Evolutionary conservation across 108 stramenopile genomes (phyloP).

Genomic region (Bacterosira constricta): DNA sequence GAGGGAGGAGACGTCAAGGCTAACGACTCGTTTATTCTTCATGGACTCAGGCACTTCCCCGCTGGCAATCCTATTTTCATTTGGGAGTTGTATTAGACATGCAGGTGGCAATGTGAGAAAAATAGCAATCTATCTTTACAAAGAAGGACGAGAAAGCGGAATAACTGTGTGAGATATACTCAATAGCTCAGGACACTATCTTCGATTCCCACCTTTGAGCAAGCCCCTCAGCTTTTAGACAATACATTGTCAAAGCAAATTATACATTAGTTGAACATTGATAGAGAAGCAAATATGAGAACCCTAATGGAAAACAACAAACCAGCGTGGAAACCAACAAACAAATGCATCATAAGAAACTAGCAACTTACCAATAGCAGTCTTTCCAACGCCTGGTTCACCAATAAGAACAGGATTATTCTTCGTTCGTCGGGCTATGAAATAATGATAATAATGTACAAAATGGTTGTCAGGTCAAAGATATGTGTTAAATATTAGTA

Average conservation of each 20-base stretch:
- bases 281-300: neutral
- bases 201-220: slow-evolving; percentile 65
- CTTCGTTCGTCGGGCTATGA: slow-evolving; percentile 83
- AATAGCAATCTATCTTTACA: too few relatives aligned
- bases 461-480: too few relatives aligned
- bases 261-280: neutral
- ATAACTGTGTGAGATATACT: neutral
- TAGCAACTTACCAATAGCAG: slow-evolving; percentile 67
- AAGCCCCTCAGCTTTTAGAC: slow-evolving; percentile 63
- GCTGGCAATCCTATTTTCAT: slow-evolving; percentile 60
- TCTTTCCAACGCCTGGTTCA: slow-evolving; percentile 69
- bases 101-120: too few relatives aligned
- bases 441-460: too few relatives aligned
- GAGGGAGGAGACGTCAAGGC: slow-evolving; percentile 87
- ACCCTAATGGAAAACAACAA: too few relatives aligned
- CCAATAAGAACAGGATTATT: slow-evolving; percentile 96
- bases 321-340: neutral
- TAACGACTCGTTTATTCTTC: slow-evolving; percentile 78
- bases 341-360: too few relatives aligned
- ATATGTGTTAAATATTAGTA: too few relatives aligned
- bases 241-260: neutral
- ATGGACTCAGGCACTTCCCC: slow-evolving; percentile 78
- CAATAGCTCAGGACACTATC: too few relatives aligned
- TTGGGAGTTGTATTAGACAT: too few relatives aligned
- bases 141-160: neutral